Conservation (phyloP, 768 basidiomycete genomes). For the Agaricus sinodeliciosus region DNA sequence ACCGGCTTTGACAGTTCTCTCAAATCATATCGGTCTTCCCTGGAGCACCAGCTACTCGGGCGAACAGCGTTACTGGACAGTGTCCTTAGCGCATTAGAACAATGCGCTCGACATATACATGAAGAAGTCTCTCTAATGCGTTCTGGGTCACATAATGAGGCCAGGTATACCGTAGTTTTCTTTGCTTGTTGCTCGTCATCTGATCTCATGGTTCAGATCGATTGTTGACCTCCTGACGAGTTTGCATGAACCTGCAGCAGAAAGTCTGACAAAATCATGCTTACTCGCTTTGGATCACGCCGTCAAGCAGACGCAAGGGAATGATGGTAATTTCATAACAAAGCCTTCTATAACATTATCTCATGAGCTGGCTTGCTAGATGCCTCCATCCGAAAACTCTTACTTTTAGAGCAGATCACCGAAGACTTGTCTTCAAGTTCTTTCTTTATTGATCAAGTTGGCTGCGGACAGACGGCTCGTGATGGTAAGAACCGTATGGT, state of each 20-base stretch:
- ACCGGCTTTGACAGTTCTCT: slow-evolving; percentile 34
- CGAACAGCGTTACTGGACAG: slow-evolving; percentile 57
- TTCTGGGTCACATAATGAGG: slow-evolving; percentile 31
- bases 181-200: slow-evolving; percentile 3
- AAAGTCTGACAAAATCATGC: slow-evolving; percentile 36
- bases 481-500: slow-evolving; percentile 15
- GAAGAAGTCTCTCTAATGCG: slow-evolving; percentile 49
- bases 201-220: slow-evolving; percentile 21
- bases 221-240: slow-evolving; percentile 35
- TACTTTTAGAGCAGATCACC: slow-evolving; percentile 45
- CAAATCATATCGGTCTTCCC: slow-evolving; percentile 50
- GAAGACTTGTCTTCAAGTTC: slow-evolving; percentile 41
- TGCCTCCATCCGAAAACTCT: slow-evolving; percentile 17
- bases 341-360: background rate
- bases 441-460: slow-evolving; percentile 36
- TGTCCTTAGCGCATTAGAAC: slow-evolving; percentile 53
- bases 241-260: slow-evolving; percentile 46
- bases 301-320: slow-evolving; percentile 22
- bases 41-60: slow-evolving; percentile 59
- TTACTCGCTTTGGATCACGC: slow-evolving; percentile 32
- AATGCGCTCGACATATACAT: slow-evolving; percentile 49
- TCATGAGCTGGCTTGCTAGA: slow-evolving; percentile 17
- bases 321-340: slow-evolving; percentile 24
- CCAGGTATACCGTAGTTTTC: slow-evolving; percentile 30
- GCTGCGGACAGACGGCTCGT: slow-evolving; percentile 28